phyloP scores from a whole-genome alignment of 176 grass and related monocot species.

The Canna indica region DNA sequence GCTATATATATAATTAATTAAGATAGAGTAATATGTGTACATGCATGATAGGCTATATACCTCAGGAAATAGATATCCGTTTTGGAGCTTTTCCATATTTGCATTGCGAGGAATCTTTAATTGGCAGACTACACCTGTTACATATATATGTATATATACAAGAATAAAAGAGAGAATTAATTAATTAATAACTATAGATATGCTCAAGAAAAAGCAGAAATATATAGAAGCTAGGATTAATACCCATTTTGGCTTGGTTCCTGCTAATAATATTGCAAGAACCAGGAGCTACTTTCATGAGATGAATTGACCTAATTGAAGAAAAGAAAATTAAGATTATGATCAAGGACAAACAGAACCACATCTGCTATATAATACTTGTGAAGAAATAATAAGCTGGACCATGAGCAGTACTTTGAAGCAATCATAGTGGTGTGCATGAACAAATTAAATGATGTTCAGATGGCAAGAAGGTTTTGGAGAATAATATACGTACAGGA shows the following conservation, averaged over 20 bases:
- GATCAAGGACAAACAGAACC: no score
- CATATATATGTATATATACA: background rate
- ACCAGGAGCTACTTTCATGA: background rate
- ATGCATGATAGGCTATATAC: conserved; percentile 22
- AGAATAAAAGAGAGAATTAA: conserved; percentile 7
- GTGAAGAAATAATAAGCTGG: background rate
- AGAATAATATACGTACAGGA: background rate
- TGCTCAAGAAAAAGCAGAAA: no score
- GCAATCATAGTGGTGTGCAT: background rate
- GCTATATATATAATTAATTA: no score
- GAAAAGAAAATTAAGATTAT: background rate
- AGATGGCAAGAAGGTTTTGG: background rate
- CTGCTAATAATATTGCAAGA: background rate
- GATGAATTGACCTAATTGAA: background rate
- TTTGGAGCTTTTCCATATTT: conserved; percentile 85
- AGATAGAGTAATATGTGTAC: no score
- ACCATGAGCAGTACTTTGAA: background rate
- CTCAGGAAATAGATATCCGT: conserved; percentile 88
- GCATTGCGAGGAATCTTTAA: conserved; percentile 62
- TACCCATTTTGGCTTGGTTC: conserved; percentile 1
- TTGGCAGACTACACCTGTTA: conserved; percentile 29
- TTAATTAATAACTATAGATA: background rate
- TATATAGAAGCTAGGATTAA: no score
- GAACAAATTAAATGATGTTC: background rate
- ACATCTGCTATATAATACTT: background rate